Evolutionary conservation across 1,139 yeast species (phyloP).

Genomic region (Nakaseomyces kungkrabaensis): DNA sequence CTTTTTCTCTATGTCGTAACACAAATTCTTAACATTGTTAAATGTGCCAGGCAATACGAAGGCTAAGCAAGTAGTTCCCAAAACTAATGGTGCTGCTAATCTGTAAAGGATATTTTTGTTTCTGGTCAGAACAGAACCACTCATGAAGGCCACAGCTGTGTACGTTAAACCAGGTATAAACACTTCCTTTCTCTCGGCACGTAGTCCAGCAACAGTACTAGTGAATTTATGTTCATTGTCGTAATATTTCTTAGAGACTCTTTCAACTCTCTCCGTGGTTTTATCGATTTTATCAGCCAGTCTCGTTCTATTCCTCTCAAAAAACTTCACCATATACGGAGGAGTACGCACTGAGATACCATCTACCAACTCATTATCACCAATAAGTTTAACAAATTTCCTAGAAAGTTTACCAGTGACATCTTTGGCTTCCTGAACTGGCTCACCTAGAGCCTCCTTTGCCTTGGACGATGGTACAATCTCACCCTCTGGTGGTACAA

Average conservation of each 20-base stretch:
- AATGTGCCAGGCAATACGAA: conserved; percentile 74
- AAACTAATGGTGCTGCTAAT: conserved; percentile 49
- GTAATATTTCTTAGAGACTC: conserved; percentile 42
- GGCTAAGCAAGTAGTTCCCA: conserved; percentile 63
- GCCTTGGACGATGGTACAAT: conserved; percentile 16
- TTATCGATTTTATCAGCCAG: conserved; percentile 32
- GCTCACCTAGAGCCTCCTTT: conserved; percentile 13
- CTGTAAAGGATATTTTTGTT: conserved; percentile 51
- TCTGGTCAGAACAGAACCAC: conserved; percentile 76
- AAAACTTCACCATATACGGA: conserved; percentile 14
- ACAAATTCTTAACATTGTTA: conserved; percentile 48
- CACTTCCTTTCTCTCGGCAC: conserved; percentile 56
- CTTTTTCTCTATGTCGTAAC: conserved; percentile 58
- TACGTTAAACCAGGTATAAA: conserved; percentile 69
- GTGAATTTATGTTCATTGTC: conserved; percentile 59
- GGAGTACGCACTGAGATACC: conserved; percentile 26
- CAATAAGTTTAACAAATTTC: conserved; percentile 11
- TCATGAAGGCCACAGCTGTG: conserved; percentile 59
- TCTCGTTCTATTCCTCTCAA: conserved; percentile 14
- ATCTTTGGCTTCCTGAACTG: conserved; percentile 6
- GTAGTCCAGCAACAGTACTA: conserved; percentile 56
- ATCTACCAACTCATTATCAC: conserved; percentile 19
- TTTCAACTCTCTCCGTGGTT: conserved; percentile 34
- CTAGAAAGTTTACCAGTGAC: conserved; percentile 4
- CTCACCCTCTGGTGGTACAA: conserved; percentile 17